Conservation (phyloP, 495 filamentous ascomycete species). For the Penicillium malachiteum region DNA sequence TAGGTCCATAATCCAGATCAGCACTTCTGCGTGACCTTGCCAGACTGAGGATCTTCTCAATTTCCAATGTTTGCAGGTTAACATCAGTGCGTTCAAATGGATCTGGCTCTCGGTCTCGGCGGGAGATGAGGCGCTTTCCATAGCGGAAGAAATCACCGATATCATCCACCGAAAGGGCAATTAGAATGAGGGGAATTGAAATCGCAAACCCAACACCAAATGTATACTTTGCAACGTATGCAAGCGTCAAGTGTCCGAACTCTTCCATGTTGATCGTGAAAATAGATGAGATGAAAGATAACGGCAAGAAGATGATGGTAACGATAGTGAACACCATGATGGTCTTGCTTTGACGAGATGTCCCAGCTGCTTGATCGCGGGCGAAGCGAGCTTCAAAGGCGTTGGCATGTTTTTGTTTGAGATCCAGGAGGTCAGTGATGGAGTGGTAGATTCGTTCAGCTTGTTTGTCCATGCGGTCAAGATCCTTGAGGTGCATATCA, state of each 20-base stretch:
- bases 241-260: conserved; percentile 49
- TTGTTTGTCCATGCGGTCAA: conserved; percentile 68
- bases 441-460: conserved; percentile 62
- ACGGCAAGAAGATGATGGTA: conserved; percentile 65
- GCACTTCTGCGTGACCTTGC: conserved; percentile 27
- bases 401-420: conserved; percentile 70
- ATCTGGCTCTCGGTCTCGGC: not conserved
- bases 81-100: not conserved
- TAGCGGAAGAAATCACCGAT: conserved; percentile 44
- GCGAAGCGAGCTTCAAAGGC: conserved; percentile 69
- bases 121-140: conserved; percentile 28
- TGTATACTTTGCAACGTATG: conserved; percentile 61
- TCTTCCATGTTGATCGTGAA: conserved; percentile 65
- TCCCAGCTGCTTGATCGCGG: conserved; percentile 63
- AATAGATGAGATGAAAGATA: conserved; percentile 66
- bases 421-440: conserved; percentile 61
- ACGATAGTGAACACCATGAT: conserved; percentile 77
- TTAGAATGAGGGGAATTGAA: conserved; percentile 58
- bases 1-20: conserved; percentile 31
- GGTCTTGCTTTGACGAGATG: conserved; percentile 66
- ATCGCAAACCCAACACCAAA: conserved; percentile 69
- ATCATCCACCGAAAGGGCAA: conserved; percentile 59
- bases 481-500: conserved; percentile 61
- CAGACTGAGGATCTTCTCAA: conserved; percentile 34
- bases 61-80: conserved; percentile 21